Evolutionary conservation across 2,329 filamentous ascomycete species (phyloP), one percentile per base, ranked within the genome.

Genomic region (Fonsecaea erecta): DNA sequence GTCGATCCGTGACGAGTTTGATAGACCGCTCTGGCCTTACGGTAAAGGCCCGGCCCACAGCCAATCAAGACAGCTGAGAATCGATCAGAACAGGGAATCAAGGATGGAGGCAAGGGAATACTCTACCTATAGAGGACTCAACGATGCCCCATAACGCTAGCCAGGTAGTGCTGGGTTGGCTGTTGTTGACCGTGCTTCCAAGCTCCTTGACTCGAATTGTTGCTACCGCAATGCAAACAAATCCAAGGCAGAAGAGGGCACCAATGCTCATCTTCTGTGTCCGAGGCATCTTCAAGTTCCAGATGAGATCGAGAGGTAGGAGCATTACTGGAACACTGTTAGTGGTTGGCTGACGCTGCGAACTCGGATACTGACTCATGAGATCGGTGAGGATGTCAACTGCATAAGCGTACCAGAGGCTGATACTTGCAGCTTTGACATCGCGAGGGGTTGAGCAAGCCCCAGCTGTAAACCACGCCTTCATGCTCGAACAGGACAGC

Each of bases 351-450:
- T 21, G 3, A 21, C 28, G 16, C 1, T 2, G 6, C n/a, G n/a
- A 14, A 40, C 11, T 14, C 11, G 32, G 2, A 37, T 40, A 55
- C 53, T 55, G 28, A 55, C 53, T 55, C 53, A 55, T 40, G 53
- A 55, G 53, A 55, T 55, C 53, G 32, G 53, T 55, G 53, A 37
- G 16, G 18, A 55, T 55, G 12, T 55, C 53, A 34, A 55, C 53
- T 11, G 53, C 53, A 55, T 55, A 55, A 35, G 53, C 53, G 16
- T 55, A 55, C 53, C 53, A 55, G 12, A 55, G 53, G 32, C 53
- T 55, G 53, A 55, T 37, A 55, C 53, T 55, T 37, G 53, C 53
- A 55, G 53, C 53, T n/a, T 55, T 55, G 53, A 55, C 18, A 40
- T 55, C 53, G 16, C 53, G 53, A 9, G 53, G 53, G 18, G 53